phyloP scores from a whole-genome alignment of 805 yeast genomes.

The Kodamaea kaohsiungensis region DNA sequence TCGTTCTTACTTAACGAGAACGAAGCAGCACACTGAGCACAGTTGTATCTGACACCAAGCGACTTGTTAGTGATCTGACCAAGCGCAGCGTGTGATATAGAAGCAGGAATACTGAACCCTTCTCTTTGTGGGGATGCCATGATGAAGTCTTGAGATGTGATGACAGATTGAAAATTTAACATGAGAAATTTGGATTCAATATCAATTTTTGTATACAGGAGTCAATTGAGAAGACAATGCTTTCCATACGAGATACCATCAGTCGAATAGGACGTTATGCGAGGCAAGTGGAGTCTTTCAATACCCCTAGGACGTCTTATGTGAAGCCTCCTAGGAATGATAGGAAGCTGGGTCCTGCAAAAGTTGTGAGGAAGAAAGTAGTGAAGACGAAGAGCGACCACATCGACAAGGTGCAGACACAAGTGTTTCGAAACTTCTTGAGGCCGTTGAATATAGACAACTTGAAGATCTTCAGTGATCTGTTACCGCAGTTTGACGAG shows the following conservation, averaged over 20 bases:
- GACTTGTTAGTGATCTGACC: constrained; percentile 67
- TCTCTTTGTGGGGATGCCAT: constrained; percentile 67
- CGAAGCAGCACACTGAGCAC: constrained; percentile 94
- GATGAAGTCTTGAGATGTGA: constrained; percentile 9
- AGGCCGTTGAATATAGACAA: constrained; percentile 35
- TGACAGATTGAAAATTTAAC: constrained; percentile 2
- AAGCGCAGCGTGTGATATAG: constrained; percentile 74
- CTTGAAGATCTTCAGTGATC: constrained; percentile 31
- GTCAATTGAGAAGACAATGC: constrained; percentile 19
- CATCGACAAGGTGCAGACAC: constrained; percentile 16
- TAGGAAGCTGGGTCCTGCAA: neutral
- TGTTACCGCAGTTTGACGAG: constrained; percentile 23
- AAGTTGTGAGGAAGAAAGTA: neutral
- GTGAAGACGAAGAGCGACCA: constrained; percentile 9
- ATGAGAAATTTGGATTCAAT: neutral
- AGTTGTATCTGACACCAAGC: constrained; percentile 87
- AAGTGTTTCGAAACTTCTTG: constrained; percentile 32
- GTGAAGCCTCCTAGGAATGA: neutral
- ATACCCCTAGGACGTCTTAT: neutral
- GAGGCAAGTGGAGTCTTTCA: constrained; percentile 24
- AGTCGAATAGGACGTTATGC: constrained; percentile 34
- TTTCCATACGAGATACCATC: constrained; percentile 35
- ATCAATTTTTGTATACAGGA: constrained; percentile 4
- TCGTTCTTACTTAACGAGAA: constrained; percentile 88
- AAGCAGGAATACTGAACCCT: constrained; percentile 83